phyloP scores from a whole-genome alignment of 441 rosid species.

The Melastoma candidum region DNA sequence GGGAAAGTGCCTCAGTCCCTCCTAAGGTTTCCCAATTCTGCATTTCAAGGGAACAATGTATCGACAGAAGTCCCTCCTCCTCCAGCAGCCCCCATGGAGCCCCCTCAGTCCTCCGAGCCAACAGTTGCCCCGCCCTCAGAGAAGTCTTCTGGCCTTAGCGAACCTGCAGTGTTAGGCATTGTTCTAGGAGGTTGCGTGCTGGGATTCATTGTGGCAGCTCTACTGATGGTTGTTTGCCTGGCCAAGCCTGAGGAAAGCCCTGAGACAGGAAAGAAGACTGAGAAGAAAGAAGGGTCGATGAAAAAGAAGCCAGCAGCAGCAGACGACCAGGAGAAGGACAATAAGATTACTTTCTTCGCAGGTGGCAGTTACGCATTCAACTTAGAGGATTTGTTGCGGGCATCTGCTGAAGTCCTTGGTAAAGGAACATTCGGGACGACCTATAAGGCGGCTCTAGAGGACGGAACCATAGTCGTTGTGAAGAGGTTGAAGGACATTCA shows the following conservation, averaged over 20 bases:
- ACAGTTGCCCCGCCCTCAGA: conserved; percentile 21
- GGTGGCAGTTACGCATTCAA: conserved; percentile 64
- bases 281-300: conserved; percentile 30
- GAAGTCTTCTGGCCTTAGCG: conserved; percentile 27
- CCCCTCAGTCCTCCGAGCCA: conserved; percentile 19
- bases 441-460: conserved; percentile 72
- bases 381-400: conserved; percentile 66
- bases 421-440: conserved; percentile 75
- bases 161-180: conserved; percentile 52
- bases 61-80: conserved; percentile 27
- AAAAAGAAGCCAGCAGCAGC: conserved; percentile 24
- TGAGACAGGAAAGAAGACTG: conserved; percentile 20
- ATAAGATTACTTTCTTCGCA: conserved; percentile 57
- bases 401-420: conserved; percentile 90
- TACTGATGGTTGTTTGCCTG: conserved; percentile 35
- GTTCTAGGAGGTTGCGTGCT: conserved; percentile 38
- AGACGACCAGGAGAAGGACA: conserved; percentile 36
- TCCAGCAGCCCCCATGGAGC: conserved; percentile 36
- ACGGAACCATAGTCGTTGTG: conserved; percentile 52
- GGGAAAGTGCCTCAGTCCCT: conserved; percentile 62
- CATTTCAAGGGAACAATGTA: conserved; percentile 57
- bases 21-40: conserved; percentile 45
- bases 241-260: conserved; percentile 22
- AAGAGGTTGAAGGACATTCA: conserved; percentile 25
- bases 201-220: conserved; percentile 29